These are phyloP conservation scores for Paramecium biaurelia DNA, from an alignment of 73 alveolate species.

Conservation along the genomic window DNA sequence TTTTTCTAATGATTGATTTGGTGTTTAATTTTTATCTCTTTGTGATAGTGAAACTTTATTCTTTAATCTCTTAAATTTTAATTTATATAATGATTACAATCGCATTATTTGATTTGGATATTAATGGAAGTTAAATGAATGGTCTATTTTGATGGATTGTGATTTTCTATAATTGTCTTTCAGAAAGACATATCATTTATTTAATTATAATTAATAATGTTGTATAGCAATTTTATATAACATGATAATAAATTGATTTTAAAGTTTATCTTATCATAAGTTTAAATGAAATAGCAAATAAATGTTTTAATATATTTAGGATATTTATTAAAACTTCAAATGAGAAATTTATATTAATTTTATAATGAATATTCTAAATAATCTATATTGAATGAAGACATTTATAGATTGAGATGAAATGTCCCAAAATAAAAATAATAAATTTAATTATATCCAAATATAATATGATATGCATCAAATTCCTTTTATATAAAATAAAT, in stretches of 20 bases:
- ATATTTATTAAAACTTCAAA: not conserved
- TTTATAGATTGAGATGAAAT: not conserved
- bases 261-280: not conserved
- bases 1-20: not conserved
- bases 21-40: not conserved
- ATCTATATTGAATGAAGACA: no score
- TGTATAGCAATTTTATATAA: not conserved
- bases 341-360: not conserved
- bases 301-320: not conserved
- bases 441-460: not conserved
- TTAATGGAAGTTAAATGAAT: not conserved
- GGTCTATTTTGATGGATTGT: not conserved
- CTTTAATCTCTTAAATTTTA: not conserved
- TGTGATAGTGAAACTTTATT: not conserved
- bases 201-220: not conserved
- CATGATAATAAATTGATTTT: not conserved
- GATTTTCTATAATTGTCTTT: not conserved
- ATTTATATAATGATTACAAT: not conserved
- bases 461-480: not conserved
- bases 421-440: not conserved
- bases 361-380: no score
- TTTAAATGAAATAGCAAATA: not conserved
- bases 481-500: not conserved
- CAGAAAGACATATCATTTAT: not conserved
- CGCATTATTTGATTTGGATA: not conserved